phyloP scores from a whole-genome alignment of 202 grass and related monocot species.

The Zoysia matrella region DNA sequence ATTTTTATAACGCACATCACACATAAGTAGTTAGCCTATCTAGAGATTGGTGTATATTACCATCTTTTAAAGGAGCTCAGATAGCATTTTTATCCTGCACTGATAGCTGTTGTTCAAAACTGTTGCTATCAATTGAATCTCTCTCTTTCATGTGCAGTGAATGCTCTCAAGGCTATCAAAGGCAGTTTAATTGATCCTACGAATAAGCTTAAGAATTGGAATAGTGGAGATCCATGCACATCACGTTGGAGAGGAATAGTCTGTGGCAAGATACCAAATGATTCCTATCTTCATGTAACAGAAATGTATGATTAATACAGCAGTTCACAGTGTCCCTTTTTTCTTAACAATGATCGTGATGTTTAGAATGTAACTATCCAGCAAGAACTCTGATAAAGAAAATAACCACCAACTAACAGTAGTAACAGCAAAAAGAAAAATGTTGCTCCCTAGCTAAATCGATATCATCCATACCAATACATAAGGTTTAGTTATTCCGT shows the following conservation, averaged over 20 bases:
- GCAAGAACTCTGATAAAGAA: neutral
- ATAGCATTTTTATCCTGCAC: neutral
- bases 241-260: conserved; percentile 76
- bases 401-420: neutral
- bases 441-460: neutral
- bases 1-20: too few relatives aligned
- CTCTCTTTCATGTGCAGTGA: conserved; percentile 52
- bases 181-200: conserved; percentile 66
- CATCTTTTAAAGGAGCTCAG: neutral
- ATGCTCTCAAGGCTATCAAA: conserved; percentile 66
- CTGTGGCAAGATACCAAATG: conserved; percentile 52
- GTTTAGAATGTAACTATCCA: neutral
- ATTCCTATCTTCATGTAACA: conserved; percentile 69
- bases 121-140: conserved; percentile 1
- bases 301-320: conserved; percentile 65
- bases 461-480: neutral
- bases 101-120: conserved; percentile 7
- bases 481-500: neutral
- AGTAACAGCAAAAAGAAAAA: neutral
- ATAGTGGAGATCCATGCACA: conserved; percentile 80
- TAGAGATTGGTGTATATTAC: too few relatives aligned
- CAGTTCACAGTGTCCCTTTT: neutral
- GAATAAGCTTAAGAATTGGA: conserved; percentile 78
- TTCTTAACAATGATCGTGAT: neutral
- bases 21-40: too few relatives aligned